These are phyloP conservation scores for Tetracentron sinense DNA, from an alignment of 164 flowering plant genomes.

Conservation along the genomic window DNA sequence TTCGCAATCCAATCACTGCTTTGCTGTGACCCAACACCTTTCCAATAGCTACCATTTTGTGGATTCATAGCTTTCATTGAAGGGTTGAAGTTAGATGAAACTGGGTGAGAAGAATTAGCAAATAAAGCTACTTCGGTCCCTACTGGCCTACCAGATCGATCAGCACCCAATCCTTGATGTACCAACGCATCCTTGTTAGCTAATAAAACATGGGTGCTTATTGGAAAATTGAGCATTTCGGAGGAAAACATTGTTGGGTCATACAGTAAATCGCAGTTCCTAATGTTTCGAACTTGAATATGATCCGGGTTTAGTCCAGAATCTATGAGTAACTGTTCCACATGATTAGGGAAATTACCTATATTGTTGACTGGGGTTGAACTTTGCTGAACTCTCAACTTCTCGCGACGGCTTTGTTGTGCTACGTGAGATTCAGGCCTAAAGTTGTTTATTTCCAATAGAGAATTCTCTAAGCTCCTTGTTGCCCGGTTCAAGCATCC, in stretches of 20 bases:
- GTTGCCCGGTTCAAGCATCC: constrained; percentile 12
- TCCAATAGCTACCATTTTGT: constrained; percentile 39
- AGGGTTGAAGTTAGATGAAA: constrained; percentile 11
- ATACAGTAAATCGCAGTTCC: constrained; percentile 22
- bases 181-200: constrained; percentile 12
- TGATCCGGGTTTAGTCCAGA: constrained; percentile 22
- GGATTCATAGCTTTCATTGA: constrained; percentile 12
- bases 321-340: constrained; percentile 22
- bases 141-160: constrained; percentile 8
- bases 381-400: constrained; percentile 44
- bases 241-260: constrained; percentile 31
- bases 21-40: constrained; percentile 31
- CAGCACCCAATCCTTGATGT: background rate
- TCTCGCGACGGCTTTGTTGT: constrained; percentile 73
- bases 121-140: constrained; percentile 2
- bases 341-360: constrained; percentile 18
- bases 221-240: constrained; percentile 32
- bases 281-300: constrained; percentile 21
- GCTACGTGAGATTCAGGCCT: constrained; percentile 61
- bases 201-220: constrained; percentile 12
- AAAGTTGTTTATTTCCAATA: constrained; percentile 37
- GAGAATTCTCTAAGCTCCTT: constrained; percentile 9
- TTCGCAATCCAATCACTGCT: constrained; percentile 33
- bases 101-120: constrained; percentile 15
- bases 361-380: background rate